These are phyloP conservation scores for Ogataea trehaloabstinens DNA, from an alignment of 805 yeast species.

Conservation along the genomic window DNA sequence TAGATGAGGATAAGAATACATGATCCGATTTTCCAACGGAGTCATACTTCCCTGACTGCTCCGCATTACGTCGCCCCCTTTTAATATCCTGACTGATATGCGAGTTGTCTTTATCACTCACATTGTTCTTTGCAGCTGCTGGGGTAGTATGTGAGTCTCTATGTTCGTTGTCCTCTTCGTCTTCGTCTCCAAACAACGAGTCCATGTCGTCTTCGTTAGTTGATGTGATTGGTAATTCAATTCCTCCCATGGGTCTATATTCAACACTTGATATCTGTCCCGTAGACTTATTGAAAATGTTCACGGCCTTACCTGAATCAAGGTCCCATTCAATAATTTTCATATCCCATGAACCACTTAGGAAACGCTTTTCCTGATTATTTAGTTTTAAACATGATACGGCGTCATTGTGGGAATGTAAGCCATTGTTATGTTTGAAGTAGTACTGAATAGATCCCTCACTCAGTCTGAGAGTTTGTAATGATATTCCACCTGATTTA, in stretches of 20 bases:
- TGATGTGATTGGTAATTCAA: conserved; percentile 34
- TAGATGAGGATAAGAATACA: conserved; percentile 73
- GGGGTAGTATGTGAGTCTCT: background rate
- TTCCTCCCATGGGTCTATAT: conserved; percentile 60
- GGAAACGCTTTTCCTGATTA: conserved; percentile 55
- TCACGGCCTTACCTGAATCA: conserved; percentile 57
- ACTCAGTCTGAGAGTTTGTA: conserved; percentile 77
- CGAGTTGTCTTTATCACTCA: conserved; percentile 1
- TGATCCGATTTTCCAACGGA: conserved; percentile 34
- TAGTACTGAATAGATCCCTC: conserved; percentile 83
- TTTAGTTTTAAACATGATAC: conserved; percentile 71
- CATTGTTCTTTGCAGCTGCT: background rate
- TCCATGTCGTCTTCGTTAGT: conserved; percentile 17
- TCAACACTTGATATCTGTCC: conserved; percentile 81
- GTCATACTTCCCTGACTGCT: conserved; percentile 24
- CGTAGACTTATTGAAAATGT: conserved; percentile 51
- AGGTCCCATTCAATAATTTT: conserved; percentile 81
- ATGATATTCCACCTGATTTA: conserved; percentile 77
- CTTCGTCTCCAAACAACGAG: conserved; percentile 23
- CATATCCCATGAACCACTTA: conserved; percentile 93
- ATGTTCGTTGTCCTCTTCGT: conserved; percentile 18
- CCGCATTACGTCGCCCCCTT: conserved; percentile 46
- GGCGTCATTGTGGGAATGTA: conserved; percentile 58
- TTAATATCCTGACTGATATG: conserved; percentile 14
- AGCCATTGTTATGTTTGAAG: conserved; percentile 40